Conservation (phyloP, 2,329 filamentous ascomycete genomes). For the Penicillium sp. region DNA sequence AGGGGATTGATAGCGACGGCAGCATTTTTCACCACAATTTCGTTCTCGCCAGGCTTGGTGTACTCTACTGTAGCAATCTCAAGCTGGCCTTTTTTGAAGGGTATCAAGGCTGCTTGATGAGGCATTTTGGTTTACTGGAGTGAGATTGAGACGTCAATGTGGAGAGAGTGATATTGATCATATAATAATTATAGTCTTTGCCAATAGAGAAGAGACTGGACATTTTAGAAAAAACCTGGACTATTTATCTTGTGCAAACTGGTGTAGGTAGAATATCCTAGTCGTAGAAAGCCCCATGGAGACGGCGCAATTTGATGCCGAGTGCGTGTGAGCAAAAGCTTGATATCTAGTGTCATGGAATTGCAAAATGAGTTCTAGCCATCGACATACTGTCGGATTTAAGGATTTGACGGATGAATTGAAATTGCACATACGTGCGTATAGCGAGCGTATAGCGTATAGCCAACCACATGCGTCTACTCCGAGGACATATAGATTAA, state of each 20-base stretch:
- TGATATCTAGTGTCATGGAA: neutral
- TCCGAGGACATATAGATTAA: neutral
- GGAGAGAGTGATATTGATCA: too few species aligned
- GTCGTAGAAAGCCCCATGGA: too few species aligned
- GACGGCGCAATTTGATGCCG: too few species aligned
- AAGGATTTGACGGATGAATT: neutral
- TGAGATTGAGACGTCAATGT: too few species aligned
- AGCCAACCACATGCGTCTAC: neutral
- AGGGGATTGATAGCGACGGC: slow-evolving; percentile 24
- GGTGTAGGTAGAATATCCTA: too few species aligned
- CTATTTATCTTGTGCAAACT: too few species aligned
- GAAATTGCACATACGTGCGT: neutral
- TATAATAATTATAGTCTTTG: too few species aligned
- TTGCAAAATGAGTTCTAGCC: neutral
- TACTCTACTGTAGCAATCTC: slow-evolving; percentile 2
- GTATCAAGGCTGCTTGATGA: slow-evolving; percentile 14
- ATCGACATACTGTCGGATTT: neutral
- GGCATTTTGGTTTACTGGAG: neutral
- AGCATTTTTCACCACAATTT: slow-evolving; percentile 20
- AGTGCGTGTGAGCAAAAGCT: neutral
- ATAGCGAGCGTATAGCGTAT: neutral
- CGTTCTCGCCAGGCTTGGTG: slow-evolving; percentile 6
- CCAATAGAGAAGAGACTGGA: too few species aligned
- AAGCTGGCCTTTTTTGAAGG: slow-evolving; percentile 3
- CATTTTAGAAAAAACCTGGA: too few species aligned